Evolutionary conservation across 768 basidiomycete species (phyloP).

Genomic region (Cystoderma amianthinum): DNA sequence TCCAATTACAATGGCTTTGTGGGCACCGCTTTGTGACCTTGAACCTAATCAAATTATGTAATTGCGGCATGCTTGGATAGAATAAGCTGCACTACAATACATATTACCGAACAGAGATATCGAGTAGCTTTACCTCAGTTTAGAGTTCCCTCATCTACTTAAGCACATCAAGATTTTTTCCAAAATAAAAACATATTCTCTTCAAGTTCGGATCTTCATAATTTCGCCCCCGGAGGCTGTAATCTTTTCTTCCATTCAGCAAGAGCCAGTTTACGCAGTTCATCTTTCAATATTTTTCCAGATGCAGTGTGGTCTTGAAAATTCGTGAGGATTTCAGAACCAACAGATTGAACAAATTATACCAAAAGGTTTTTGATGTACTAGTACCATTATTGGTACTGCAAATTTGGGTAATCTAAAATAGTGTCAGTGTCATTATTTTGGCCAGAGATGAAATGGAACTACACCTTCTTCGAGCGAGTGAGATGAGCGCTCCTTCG

Average conservation of each 20-base stretch:
- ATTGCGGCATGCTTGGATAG: no score
- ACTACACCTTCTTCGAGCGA: slow-evolving; percentile 26
- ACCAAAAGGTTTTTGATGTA: slow-evolving; percentile 33
- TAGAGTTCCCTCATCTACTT: no score
- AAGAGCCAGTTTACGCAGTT: slow-evolving; percentile 28
- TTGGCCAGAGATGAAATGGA: background rate
- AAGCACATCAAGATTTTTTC: background rate
- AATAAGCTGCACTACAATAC: no score
- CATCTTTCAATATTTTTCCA: slow-evolving; percentile 40
- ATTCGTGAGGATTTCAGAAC: background rate
- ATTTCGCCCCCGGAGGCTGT: background rate
- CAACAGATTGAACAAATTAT: background rate
- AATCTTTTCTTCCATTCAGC: slow-evolving; percentile 25
- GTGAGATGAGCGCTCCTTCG: slow-evolving; percentile 30
- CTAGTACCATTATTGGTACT: slow-evolving; percentile 42
- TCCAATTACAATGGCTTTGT: no score
- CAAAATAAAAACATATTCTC: background rate
- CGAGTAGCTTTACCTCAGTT: no score
- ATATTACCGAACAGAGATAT: no score
- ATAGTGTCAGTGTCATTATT: slow-evolving; percentile 3
- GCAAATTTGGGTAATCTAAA: slow-evolving; percentile 40
- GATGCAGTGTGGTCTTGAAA: slow-evolving; percentile 34
- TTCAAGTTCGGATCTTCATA: no score
- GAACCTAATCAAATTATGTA: no score
- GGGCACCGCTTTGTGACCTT: no score